These are phyloP conservation scores for Neurospora sp. DNA, from an alignment of 495 filamentous ascomycete species.

Conservation along the genomic window DNA sequence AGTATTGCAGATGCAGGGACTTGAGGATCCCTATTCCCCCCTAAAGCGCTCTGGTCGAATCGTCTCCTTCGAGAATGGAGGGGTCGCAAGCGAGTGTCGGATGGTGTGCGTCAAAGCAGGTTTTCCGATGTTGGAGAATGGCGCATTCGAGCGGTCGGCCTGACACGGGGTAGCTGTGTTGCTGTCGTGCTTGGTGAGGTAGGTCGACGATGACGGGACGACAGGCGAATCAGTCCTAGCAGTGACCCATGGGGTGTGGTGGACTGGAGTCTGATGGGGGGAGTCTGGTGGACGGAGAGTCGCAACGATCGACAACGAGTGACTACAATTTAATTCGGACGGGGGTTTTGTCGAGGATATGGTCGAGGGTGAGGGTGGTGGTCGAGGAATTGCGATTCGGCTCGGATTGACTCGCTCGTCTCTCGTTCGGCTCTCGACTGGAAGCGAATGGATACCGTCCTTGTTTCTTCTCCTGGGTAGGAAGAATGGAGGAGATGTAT, in stretches of 20 bases:
- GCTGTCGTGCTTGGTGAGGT: neutral
- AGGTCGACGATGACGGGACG: neutral
- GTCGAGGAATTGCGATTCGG: neutral
- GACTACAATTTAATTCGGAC: neutral
- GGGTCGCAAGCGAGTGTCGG: constrained; percentile 7
- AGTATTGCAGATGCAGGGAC: neutral
- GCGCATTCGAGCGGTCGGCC: constrained; percentile 7
- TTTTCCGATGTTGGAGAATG: constrained; percentile 10
- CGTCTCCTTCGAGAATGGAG: neutral
- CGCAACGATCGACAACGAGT: neutral
- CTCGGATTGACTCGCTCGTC: neutral
- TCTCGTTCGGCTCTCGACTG: neutral
- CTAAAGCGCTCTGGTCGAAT: neutral
- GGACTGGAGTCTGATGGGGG: neutral
- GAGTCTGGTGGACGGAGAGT: neutral
- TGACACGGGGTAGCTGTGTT: neutral
- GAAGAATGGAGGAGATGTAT: neutral
- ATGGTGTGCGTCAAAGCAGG: constrained; percentile 17
- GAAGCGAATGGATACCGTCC: neutral
- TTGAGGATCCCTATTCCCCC: neutral
- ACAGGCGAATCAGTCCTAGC: neutral
- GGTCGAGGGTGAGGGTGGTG: neutral
- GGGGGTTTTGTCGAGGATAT: neutral
- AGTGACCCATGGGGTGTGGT: neutral
- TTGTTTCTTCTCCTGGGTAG: neutral